Conservation (phyloP, 331 rosid genomes). For the Rhamnella rubrinervis region DNA sequence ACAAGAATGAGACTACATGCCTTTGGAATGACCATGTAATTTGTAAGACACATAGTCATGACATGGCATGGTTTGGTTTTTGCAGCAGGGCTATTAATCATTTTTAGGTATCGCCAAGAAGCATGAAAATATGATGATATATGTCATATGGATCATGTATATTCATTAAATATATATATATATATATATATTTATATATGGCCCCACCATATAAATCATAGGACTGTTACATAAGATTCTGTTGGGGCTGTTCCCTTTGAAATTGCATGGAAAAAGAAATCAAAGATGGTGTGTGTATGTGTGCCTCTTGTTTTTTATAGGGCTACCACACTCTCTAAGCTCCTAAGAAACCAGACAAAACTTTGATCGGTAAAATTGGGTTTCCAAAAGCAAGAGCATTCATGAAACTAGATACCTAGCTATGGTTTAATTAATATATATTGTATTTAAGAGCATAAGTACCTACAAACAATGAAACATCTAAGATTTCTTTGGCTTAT, state of each 20-base stretch:
- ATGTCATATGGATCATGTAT: conserved; percentile 24
- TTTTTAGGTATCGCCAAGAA: conserved; percentile 19
- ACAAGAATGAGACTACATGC: conserved; percentile 42
- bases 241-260: conserved; percentile 74
- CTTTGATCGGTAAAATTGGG: conserved; percentile 26
- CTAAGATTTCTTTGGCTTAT: no score
- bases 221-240: conserved; percentile 59
- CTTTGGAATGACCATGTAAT: conserved; percentile 41
- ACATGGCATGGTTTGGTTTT: background rate
- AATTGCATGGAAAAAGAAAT: conserved; percentile 30
- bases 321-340: background rate
- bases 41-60: conserved; percentile 19
- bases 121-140: conserved; percentile 33
- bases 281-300: conserved; percentile 6
- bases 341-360: conserved; percentile 32
- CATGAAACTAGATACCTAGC: no score
- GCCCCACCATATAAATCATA: conserved; percentile 55
- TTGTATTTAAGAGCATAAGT: no score
- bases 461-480: no score
- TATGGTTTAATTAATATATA: no score
- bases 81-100: conserved; percentile 7
- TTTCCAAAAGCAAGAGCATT: no score
- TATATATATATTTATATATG: conserved; percentile 18
- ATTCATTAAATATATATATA: no score
- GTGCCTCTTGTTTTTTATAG: background rate